Base-by-base conservation (phyloP, 345 rosid genomes). In the Syzygium jambos region DNA sequence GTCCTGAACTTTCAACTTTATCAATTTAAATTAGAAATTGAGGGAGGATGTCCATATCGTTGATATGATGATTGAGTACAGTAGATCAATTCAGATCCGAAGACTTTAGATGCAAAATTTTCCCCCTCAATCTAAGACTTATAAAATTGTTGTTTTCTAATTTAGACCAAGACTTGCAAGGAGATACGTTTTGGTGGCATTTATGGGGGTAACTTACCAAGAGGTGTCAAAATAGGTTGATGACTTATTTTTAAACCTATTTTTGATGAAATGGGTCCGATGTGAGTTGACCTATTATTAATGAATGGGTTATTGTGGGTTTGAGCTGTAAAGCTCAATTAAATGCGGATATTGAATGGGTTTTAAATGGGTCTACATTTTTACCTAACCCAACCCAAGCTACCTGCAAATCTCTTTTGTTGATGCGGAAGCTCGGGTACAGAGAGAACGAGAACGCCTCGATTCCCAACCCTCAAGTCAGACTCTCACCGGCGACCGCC, bases 401-500 rank as follows among this genome's bases (percentile, higher is more conserved):
- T 51, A 51, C 51, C 4, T 8, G 43, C 2, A 8, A 51, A 41
- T 41, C 43, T 41, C 43, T 41, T 41, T 41, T 4, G 43, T 41
- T 41, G 43, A 41, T 41, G 16, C 22, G 29, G 29, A 86, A 41
- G 34, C 46, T 41, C 17, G 25, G 55, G 27, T 43, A n/a, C 23
- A 57, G 30, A 85, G 25, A 55, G 52, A 56, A 30, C 25, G 80
- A 23, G 49, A 22, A 23, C 88, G 85, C 53, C 65, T 54, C 16
- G 38, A 30, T 8, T 43, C 12, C 51, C 52, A 49, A 30, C 86
- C 16, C 73, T 88, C 91, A 92, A 94, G 93, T 93, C 94, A 90
- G 94, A 80, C 90, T 85, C 38, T 87, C 88, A 85, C 90, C 90
- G 89, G 90, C 87, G 87, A 87, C 88, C 92, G 92, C 92, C 92